Evolutionary conservation across 2,329 filamentous ascomycete species (phyloP), one percentile per base, ranked within the genome.

Genomic region (Cryphonectria parasitica): DNA sequence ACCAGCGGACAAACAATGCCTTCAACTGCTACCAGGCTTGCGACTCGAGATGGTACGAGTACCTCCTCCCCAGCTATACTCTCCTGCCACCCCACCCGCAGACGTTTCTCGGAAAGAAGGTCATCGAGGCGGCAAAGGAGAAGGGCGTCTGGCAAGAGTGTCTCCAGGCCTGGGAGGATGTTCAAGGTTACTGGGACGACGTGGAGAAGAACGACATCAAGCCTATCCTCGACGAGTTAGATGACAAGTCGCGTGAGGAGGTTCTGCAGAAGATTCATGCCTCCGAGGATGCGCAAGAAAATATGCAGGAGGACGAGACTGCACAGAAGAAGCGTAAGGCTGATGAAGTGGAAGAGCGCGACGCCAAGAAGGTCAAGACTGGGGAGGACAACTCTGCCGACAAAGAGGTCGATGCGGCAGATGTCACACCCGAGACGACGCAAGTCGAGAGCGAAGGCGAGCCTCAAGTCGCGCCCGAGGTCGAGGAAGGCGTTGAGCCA

Each of bases 41-140:
- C 81, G 96, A 99, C 81, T 97, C 94, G 36, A 88, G 96, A 75
- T 97, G 95, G 86, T 99, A 99, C 82, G 96, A 99, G 83, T 99
- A 99, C 79, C 85, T 99, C 67, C 93, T 99, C 80, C 96, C 96
- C 2, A 96, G 92, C 58, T 94, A 98, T 81, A 94, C 92, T 69
- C 92, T 99, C 75, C 83, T 99, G 43, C 96, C 96, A 28, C 96
- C 96, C 0, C 95, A 98, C 78, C 95, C 95, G 0, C 91, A 91
- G 73, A 97, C 93, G 72, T 97, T 88, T 79, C 81, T 99, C 49
- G 95, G 93, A 11, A 92, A 91, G 81, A 93, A 94, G 78, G 83
- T 97, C n/a, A 87, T 89, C n/a, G 89, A 95, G 76, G 84, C 90
- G 67, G 93, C 93, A 0, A 90, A 92, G 78, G 89, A 93, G 78